Base-by-base conservation (phyloP, 2,329 filamentous ascomycete genomes). In the Scytalidium lignicola region DNA sequence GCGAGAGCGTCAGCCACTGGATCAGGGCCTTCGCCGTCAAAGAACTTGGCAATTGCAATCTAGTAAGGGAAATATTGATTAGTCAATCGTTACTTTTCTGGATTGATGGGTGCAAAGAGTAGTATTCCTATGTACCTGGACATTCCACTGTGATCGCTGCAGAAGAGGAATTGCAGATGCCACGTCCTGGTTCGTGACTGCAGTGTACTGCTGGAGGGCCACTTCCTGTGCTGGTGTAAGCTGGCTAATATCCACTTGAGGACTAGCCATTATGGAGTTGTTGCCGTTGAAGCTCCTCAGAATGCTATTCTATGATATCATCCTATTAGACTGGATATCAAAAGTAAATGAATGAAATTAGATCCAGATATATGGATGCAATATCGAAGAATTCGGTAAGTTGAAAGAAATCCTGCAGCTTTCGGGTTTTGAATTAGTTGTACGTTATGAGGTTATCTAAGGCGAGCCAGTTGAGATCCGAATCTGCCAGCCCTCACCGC, bases 21-120 rank as follows among this genome's bases (percentile, higher is more conserved):
- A 65, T 95, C 89, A 44, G 90, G 80, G 3, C 86, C 86, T 70
- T 97, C 93, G 58, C 93, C 93, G 62, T 99, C 93, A 66, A 96
- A 99, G 79, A 97, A 97, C 65, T 95, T 95, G 56, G 93, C 83
- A 55, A 99, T 92, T 50, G 93, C 92, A 61, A 97, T 96, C 85
- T 96, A 64, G 26, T 39, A 48, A 46, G 47, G 60, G 56, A 49
- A 17, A 48, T 42, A 44, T 57, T 41, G 55, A 48, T 39, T 46
- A 19, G 19, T 21, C 21, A 15, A 20, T n/a, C 32, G 10, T 26
- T 45, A n/a, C 26, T 26, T 40, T 26, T 7, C 3, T 28, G 21
- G 3, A 49, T 13, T 17, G 15, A 18, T 28, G 5, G 15, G 15
- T 13, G 5, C 12, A 7, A 18, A 20, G 12, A 18, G 47, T 13